Conservation (phyloP, 2,329 filamentous ascomycete genomes). For the Aspergillus novoparasiticus region DNA sequence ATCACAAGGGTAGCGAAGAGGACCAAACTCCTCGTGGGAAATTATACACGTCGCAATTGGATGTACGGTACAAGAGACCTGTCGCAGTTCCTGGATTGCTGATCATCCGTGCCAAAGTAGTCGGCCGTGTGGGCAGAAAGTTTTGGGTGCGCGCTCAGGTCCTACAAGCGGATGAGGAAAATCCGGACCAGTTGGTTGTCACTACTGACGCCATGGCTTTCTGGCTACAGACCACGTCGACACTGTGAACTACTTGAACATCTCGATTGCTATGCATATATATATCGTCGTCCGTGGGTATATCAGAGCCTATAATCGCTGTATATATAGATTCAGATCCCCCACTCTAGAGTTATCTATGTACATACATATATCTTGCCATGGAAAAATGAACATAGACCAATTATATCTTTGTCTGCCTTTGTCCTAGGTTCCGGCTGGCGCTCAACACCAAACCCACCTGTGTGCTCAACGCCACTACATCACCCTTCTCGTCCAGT, state of each 20-base stretch:
- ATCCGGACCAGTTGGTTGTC: conserved; percentile 34
- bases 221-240: conserved; percentile 37
- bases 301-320: neutral
- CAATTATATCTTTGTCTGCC: conserved; percentile 33
- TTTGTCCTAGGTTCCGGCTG: conserved; percentile 62
- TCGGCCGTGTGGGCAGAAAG: conserved; percentile 42
- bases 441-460: conserved; percentile 65
- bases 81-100: conserved; percentile 39
- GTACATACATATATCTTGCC: conserved; percentile 16
- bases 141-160: conserved; percentile 44
- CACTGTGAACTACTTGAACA: conserved; percentile 3
- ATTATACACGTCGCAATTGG: conserved; percentile 44
- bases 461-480: conserved; percentile 70
- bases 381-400: conserved; percentile 7
- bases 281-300: neutral
- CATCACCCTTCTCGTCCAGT: conserved; percentile 63
- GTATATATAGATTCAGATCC: neutral
- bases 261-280: neutral
- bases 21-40: conserved; percentile 28
- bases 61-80: conserved; percentile 43
- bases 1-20: conserved; percentile 13
- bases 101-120: conserved; percentile 40
- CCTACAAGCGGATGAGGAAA: conserved; percentile 40
- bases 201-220: conserved; percentile 46
- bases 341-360: neutral